These are phyloP conservation scores for Sporothrix variecibatus DNA, from an alignment of 2,329 filamentous ascomycete species.

Conservation along the genomic window DNA sequence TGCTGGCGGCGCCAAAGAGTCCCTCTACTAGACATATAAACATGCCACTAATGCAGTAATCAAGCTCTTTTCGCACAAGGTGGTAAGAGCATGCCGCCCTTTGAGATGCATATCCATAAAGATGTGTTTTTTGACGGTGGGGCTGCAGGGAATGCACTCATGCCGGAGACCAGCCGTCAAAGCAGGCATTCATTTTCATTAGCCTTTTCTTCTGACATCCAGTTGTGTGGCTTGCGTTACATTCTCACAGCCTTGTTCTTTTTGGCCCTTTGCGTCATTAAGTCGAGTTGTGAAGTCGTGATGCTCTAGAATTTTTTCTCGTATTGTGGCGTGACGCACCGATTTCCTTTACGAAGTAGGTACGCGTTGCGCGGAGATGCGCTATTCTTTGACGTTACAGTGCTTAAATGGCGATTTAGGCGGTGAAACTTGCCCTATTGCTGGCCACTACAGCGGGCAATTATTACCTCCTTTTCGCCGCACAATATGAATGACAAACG, in stretches of 20 bases:
- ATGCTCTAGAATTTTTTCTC: not conserved
- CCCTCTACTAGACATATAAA: not conserved
- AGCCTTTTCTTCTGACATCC: not conserved
- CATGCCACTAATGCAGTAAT: not conserved
- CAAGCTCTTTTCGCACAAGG: not conserved
- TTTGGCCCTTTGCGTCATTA: not conserved
- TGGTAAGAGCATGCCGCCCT: not conserved
- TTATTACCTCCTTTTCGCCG: not conserved
- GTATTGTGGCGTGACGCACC: not conserved
- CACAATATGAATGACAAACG: conserved; percentile 14
- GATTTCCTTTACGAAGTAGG: not conserved
- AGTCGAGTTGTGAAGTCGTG: not conserved
- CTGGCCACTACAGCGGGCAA: not conserved
- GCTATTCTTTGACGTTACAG: not conserved
- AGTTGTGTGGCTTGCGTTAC: not conserved
- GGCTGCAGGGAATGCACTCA: not conserved
- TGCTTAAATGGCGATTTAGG: not conserved
- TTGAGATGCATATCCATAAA: not conserved
- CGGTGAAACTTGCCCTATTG: not conserved
- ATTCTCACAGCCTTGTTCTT: not conserved
- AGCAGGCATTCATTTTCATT: not conserved
- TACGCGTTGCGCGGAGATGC: conserved; percentile 5
- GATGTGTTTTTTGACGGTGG: not conserved
- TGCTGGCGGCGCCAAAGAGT: not conserved
- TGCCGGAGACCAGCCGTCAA: not conserved